Base-by-base conservation (phyloP, 108 stramenopile genomes). In the Skeletonema menzelii region DNA sequence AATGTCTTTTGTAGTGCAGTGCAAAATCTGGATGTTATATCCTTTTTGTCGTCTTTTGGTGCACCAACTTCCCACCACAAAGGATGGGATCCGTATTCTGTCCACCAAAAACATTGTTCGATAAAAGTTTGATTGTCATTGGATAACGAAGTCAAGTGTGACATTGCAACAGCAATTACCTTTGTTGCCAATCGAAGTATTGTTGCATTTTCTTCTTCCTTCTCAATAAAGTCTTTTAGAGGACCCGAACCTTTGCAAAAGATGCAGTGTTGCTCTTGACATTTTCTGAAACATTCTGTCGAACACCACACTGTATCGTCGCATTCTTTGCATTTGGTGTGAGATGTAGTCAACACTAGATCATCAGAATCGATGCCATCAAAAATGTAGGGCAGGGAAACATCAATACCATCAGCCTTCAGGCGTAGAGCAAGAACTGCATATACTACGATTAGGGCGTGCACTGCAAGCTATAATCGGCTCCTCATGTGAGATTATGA, bases 11-110 rank as follows among this genome's bases (percentile, higher is more conserved):
- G 56, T 4, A 68, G 22, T 4, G 56, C 46, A 11, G 27, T 4
- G 13, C 22, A 27, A 53, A 66, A 26, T 12, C 40, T 46, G 8
- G 1, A 19, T 32, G 20, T 15, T 19, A 7, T 66, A 24, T 67
- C 30, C 27, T 67, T 53, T 49, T 67, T 47, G 12, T 67, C 27
- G 26, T 19, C 19, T 31, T 4, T 13, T 22, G 66, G 27, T 22
- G 66, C 27, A 12, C 22, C 73, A 31, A 73, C 65, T 37, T 65
- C 56, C 73, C 73, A 73, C 73, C 73, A 73, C 19, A 58, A 27
- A 0, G 65, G 73, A 67, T 73, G 73, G 1, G 73, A 67, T 28
- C 65, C 73, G 66, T 67, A 73, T 30, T 73, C 73, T 67, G 32
- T 65, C 73, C 73, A 73, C 27, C 46, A 67, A 7, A 11, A 55